Conservation (phyloP, 495 filamentous ascomycete genomes). For the Tuber borchii region DNA sequence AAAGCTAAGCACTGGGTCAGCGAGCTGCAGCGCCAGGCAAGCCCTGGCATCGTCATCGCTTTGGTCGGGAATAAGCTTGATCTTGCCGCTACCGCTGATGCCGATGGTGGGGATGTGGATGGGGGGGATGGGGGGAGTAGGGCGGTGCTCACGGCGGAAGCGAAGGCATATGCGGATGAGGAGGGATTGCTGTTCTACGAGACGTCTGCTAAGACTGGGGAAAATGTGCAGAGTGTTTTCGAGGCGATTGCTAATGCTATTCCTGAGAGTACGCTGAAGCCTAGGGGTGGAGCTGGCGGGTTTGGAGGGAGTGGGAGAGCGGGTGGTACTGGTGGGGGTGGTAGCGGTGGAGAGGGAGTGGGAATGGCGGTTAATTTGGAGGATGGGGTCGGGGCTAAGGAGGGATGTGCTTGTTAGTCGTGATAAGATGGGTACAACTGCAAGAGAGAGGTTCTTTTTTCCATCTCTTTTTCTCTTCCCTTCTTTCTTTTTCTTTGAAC, state of each 20-base stretch:
- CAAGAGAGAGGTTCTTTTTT: background rate
- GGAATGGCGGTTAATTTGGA: constrained; percentile 62
- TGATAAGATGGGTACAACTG: background rate
- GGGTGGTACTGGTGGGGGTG: constrained; percentile 47
- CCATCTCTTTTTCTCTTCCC: background rate
- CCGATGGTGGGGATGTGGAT: constrained; percentile 62
- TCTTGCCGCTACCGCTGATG: constrained; percentile 51
- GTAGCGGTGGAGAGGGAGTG: constrained; percentile 51
- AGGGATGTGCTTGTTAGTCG: constrained; percentile 79
- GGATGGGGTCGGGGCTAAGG: constrained; percentile 63
- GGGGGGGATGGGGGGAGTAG: constrained; percentile 56
- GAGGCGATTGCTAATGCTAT: constrained; percentile 98
- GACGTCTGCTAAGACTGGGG: constrained; percentile 92
- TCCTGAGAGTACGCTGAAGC: constrained; percentile 91
- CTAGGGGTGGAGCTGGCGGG: constrained; percentile 60
- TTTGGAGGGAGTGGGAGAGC: constrained; percentile 47
- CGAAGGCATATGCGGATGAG: constrained; percentile 89
- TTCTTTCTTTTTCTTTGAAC: constrained; percentile 4
- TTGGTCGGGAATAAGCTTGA: constrained; percentile 97
- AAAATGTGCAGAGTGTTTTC: constrained; percentile 91
- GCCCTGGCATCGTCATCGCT: constrained; percentile 93
- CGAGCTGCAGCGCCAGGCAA: constrained; percentile 94
- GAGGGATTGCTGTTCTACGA: constrained; percentile 93
- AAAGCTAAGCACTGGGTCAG: constrained; percentile 99
- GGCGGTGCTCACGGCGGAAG: constrained; percentile 69